Base-by-base conservation (phyloP, 1,284 basidiomycete genomes). In the Earliella scabrosa region DNA sequence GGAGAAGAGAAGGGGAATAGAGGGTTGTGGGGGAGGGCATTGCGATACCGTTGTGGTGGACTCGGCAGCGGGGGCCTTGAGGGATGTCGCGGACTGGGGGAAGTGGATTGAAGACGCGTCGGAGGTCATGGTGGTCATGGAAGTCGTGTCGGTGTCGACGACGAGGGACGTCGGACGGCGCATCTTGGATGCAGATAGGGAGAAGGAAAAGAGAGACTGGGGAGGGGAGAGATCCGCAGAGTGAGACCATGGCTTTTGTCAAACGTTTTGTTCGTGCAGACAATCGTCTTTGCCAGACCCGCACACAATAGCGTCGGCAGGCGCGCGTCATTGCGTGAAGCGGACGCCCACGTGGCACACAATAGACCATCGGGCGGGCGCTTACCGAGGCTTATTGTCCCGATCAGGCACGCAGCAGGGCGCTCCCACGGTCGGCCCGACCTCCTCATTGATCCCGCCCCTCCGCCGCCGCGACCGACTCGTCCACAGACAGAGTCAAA, bases 1-100 rank as follows among this genome's bases (percentile, higher is more conserved):
- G 31, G 85, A 85, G 72, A 90, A 93, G 45, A 93, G 80, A 18
- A 86, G 82, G 45, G 77, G 69, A 59, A 87, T 73, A 1, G 81
- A 78, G 1, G 87, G 83, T 47, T 69, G 60, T 6, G 81, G 76
- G 2, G 75, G 70, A 16, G 68, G 63, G 59, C 72, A 75, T 45
- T 61, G 58, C 39, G 67, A 63, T 29, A 58, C 43, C 16, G 66
- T 52, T 56, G 64, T 41, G 18, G 63, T 56, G 34, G 67, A 52
- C 41, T 60, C 60, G 45, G 52, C 50, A 36, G 61, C 58, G 35
- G 60, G 59, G 56, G 61, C 51, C 43, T 65, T 64, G 54, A 65
- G 54, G 34, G 66, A 59, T 49, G 52, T 54, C 58, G 68, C 49
- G 54, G 64, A 60, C 38, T 64, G 60, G 20, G 69, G 63, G 46